Evolutionary conservation across 768 basidiomycete genomes (phyloP), one percentile per base, ranked within the genome.

Genomic region (Russula ochroleuca): DNA sequence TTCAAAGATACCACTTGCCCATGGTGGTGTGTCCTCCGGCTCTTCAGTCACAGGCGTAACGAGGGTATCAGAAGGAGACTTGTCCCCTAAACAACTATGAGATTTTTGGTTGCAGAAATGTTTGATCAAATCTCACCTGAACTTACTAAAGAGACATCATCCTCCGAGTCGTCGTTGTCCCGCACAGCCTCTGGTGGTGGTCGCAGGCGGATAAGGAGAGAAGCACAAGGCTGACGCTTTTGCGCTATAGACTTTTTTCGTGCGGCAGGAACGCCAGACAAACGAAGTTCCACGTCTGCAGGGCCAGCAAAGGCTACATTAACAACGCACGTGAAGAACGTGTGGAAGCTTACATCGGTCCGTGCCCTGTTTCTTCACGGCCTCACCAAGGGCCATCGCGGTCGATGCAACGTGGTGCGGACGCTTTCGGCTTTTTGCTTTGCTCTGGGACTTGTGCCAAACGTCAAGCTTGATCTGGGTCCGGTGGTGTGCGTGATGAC

Each of bases 401-500:
- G 80, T 77, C 0, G 75, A 79, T 0, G 83, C 88, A 0, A 89
- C 80, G 4, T 87, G 75, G 43, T 74, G 79, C 1, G 79, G 78
- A 69, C 79, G 84, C 69, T 82, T 84, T 28, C 75, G 72, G 71
- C 85, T 87, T 72, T 85, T 81, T 2, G 66, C 58, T 77, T 87
- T 90, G 70, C 80, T 84, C 49, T 78, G 77, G 0, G 87, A 79
- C n/a, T 77, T 78, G 58, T 85, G 78, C 74, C 83, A 87, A 1
- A 90, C 73, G 31, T 80, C 76, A 41, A 90, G 76, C 17, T 82
- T 80, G 40, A 88, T 66, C 23, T 69, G 70, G 0, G 85, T 83
- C 28, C 72, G 69, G 1, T 64, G 55, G 23, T 76, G 70, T 0
- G 72, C 77, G 15, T 80, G 75, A 23, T 74, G 71, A 41, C 86